Percentiles rank a stretch among this genome's conserved stretches.
Conservation (phyloP, 2,329 filamentous ascomycete genomes). For the Colletotrichum siamense region DNA sequence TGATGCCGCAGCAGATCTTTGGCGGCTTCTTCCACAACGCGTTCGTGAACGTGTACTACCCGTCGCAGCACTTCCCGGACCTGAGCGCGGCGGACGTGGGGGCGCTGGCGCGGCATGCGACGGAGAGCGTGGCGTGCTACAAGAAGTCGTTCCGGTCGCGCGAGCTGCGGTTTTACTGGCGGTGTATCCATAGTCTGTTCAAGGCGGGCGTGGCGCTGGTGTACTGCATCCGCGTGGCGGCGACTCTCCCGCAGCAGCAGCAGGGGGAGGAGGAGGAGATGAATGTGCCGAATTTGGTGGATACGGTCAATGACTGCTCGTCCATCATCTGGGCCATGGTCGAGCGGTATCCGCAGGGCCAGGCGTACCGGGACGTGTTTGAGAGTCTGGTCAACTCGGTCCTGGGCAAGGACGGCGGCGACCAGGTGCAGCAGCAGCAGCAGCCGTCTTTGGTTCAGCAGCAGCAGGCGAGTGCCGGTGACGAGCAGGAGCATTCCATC, state of each 20-base stretch:
- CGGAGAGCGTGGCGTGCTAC: constrained; percentile 24
- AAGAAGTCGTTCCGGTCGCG: constrained; percentile 24
- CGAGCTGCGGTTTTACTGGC: constrained; percentile 31
- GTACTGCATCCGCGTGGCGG: constrained; percentile 22
- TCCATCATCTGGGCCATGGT: constrained; percentile 33
- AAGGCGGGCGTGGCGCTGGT: constrained; percentile 25
- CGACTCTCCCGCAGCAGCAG: neutral
- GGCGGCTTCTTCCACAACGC: constrained; percentile 23
- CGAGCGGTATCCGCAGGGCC: constrained; percentile 28
- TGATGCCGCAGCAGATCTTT: constrained; percentile 28
- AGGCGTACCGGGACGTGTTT: constrained; percentile 29
- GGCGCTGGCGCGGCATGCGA: constrained; percentile 23
- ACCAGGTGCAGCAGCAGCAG: neutral
- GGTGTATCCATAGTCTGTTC: constrained; percentile 30
- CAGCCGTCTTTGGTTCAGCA: neutral
- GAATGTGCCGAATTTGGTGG: neutral
- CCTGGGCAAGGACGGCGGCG: neutral
- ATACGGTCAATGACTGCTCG: constrained; percentile 24
- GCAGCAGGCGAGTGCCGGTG: neutral
- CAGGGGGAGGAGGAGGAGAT: neutral
- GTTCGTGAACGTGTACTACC: constrained; percentile 26
- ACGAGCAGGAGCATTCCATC: neutral
- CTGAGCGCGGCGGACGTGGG: constrained; percentile 16
- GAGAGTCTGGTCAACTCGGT: constrained; percentile 23
- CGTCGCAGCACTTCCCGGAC: constrained; percentile 22